Evolutionary conservation across 768 basidiomycete species (phyloP), one percentile per base, ranked within the genome.

Genomic region (Candolleomyces efflorescens): DNA sequence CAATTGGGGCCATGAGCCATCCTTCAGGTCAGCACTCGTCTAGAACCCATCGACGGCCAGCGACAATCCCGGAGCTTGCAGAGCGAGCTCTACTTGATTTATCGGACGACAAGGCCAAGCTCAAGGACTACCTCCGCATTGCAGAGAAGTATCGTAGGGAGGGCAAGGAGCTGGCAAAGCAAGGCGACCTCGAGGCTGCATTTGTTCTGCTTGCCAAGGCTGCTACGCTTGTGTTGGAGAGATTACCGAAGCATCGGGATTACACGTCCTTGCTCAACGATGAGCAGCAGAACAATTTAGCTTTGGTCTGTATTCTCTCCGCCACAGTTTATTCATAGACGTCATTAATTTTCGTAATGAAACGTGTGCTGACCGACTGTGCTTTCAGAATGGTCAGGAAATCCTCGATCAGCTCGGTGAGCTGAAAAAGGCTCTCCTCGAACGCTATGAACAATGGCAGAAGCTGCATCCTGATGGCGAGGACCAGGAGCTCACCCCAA

Each of bases 141-240:
- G 88, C 87, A 9, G 87, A 89, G 72, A 77, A 74, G 60, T 80
- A 83, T 56, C 78, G 87, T 53, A 79, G 78, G 64, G 77, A 78
- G 18, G 87, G 80, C 26, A 82, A 79, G 60, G 71, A 71, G 22
- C 72, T 71, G 62, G 69, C 71, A 1, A 75, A 78, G 37, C 71
- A 73, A 18, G 79, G 80, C 1, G 84, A 92, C 67, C 73, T 85
- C 49, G 87, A 92, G 67, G 74, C 70, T n/a, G 87, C 86, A 1
- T 92, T 91, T 68, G 75, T 92, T 17, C 78, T 83, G 60, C 83
- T 81, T 51, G 90, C 90, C 2, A 82, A 78, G 59, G 87, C 90
- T 9, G 89, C 89, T 0, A 90, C 87, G 1, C 73, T 92, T 57
- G 87, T 91, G 5, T 80, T 90, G 11, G 89, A 93, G 73, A 86